Conservation (phyloP, 2,329 filamentous ascomycete species). For the Bipolaris sorokiniana region DNA sequence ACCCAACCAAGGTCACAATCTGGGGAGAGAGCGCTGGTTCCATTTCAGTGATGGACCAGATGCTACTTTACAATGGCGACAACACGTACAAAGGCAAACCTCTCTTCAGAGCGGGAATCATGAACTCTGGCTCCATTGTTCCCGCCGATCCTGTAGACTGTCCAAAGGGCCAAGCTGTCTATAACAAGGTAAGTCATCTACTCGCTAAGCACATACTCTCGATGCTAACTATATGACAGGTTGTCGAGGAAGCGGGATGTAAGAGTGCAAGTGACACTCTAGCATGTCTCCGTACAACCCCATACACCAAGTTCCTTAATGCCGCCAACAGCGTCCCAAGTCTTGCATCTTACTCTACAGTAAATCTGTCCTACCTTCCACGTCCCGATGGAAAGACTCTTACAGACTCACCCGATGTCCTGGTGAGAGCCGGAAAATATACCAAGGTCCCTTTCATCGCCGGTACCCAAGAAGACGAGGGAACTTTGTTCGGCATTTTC, state of each 20-base stretch:
- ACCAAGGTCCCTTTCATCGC: conserved; percentile 68
- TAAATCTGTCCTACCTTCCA: conserved; percentile 76
- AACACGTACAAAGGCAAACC: conserved; percentile 75
- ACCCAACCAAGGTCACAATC: conserved; percentile 78
- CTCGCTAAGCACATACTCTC: conserved; percentile 48
- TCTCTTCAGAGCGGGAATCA: conserved; percentile 78
- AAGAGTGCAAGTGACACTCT: conserved; percentile 51
- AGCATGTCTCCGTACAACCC: conserved; percentile 55
- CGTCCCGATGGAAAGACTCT: conserved; percentile 72
- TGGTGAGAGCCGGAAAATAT: conserved; percentile 61
- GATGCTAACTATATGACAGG: conserved; percentile 59
- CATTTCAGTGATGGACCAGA: conserved; percentile 78
- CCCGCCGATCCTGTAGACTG: conserved; percentile 65
- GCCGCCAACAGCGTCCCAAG: conserved; percentile 74
- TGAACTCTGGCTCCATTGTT: conserved; percentile 58
- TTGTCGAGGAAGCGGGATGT: conserved; percentile 57
- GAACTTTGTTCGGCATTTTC: conserved; percentile 74
- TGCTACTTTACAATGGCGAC: conserved; percentile 74
- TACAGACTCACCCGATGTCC: conserved; percentile 66
- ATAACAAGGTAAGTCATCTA: conserved; percentile 51
- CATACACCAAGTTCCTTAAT: conserved; percentile 59
- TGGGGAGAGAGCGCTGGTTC: conserved; percentile 68
- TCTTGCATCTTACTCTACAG: conserved; percentile 69
- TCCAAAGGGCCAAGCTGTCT: conserved; percentile 67
- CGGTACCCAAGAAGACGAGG: conserved; percentile 81